These are phyloP conservation scores for Monosporascus ibericus DNA, from an alignment of 2,329 filamentous ascomycete genomes.

Conservation along the genomic window DNA sequence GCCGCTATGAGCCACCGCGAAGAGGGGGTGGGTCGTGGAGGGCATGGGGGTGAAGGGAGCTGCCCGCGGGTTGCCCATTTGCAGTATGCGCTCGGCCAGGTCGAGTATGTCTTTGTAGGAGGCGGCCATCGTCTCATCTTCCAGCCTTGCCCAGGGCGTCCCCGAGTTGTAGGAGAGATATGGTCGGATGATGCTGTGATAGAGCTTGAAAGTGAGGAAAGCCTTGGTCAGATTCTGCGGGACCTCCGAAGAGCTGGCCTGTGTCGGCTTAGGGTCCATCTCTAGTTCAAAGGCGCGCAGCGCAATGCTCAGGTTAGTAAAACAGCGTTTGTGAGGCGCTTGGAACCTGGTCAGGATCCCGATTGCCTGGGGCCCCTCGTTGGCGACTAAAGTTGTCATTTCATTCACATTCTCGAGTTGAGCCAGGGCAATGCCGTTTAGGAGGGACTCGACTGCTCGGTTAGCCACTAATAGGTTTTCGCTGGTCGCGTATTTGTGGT, in stretches of 20 bases:
- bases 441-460: conserved; percentile 4
- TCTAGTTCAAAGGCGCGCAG: background rate
- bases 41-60: background rate
- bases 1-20: conserved; percentile 4
- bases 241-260: no score
- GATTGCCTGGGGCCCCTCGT: no score
- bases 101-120: background rate
- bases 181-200: background rate
- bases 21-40: conserved; percentile 1
- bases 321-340: background rate
- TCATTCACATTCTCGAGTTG: background rate
- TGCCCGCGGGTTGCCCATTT: background rate
- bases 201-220: background rate
- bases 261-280: background rate
- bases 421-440: conserved; percentile 3
- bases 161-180: background rate
- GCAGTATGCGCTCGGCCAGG: conserved; percentile 1
- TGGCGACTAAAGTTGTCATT: background rate
- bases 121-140: background rate
- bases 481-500: background rate
- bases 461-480: conserved; percentile 3
- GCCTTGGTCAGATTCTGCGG: background rate
- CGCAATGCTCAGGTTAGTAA: background rate
- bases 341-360: background rate
- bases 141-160: background rate